Percentiles rank a stretch among this genome's conserved stretches.
Conservation (phyloP, 2,329 filamentous ascomycete genomes). For the Chaetomiaceae sp. region DNA sequence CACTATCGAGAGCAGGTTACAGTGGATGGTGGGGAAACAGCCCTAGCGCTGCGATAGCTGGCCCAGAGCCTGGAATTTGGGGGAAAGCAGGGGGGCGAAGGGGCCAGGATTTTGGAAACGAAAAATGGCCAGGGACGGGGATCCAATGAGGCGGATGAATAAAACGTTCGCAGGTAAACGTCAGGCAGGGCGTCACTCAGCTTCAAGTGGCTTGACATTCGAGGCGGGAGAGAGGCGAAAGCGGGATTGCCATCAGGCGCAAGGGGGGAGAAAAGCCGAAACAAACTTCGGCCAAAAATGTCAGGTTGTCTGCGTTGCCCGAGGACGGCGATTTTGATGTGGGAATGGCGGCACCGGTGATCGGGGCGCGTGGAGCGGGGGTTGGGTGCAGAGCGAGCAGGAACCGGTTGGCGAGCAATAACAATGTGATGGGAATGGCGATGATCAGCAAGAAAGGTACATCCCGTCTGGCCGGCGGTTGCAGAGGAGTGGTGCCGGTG, state of each 20-base stretch:
- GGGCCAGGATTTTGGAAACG: neutral
- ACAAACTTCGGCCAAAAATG: too few species aligned
- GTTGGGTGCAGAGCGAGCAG: conserved; percentile 3
- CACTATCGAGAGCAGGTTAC: neutral
- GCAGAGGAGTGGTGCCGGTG: too few species aligned
- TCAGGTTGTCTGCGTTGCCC: too few species aligned
- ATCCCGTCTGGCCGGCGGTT: neutral
- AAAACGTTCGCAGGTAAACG: too few species aligned
- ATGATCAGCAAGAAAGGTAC: neutral
- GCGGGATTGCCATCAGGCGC: neutral
- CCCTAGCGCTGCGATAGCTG: neutral
- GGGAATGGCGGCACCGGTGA: neutral
- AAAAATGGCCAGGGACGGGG: neutral
- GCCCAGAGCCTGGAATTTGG: neutral
- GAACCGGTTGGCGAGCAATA: conserved; percentile 9
- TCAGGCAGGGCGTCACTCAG: neutral
- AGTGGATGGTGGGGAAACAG: neutral
- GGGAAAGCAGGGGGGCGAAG: neutral
- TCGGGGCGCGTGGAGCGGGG: neutral
- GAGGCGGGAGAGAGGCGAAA: neutral
- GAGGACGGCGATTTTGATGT: too few species aligned
- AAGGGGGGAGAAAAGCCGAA: neutral
- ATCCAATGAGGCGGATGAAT: too few species aligned
- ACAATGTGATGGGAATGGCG: neutral
- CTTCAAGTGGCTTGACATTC: neutral